Conservation (phyloP, 768 basidiomycete genomes). For the Favolaschia claudopus region DNA sequence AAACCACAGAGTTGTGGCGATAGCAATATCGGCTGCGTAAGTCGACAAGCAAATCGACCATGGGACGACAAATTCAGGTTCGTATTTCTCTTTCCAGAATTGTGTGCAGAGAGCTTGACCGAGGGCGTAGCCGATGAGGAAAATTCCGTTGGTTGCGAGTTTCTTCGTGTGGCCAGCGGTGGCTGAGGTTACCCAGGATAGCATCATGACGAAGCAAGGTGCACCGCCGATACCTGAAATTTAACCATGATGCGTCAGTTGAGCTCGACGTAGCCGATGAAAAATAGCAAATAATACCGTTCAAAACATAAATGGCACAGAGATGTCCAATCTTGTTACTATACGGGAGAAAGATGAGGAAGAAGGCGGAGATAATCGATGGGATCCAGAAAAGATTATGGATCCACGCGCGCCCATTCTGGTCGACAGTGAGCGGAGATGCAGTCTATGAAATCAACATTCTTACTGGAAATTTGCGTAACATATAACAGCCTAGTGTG, state of each 20-base stretch:
- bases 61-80: not conserved
- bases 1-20: not conserved
- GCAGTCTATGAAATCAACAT: not conserved
- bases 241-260: not conserved
- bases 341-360: not conserved
- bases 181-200: not conserved
- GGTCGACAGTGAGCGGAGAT: not conserved
- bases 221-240: not conserved
- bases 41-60: not conserved
- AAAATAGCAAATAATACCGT: too few species aligned
- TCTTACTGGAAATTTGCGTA: not conserved
- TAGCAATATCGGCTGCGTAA: not conserved
- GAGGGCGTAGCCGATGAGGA: not conserved
- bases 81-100: not conserved
- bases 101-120: not conserved
- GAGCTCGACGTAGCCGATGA: too few species aligned
- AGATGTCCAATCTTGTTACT: not conserved
- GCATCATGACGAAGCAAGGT: not conserved
- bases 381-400: not conserved
- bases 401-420: not conserved
- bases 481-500: not conserved
- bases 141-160: not conserved
- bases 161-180: not conserved
- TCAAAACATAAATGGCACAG: not conserved
- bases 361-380: not conserved